Evolutionary conservation across 2,329 filamentous ascomycete species (phyloP).

Genomic region (Fusarium sp.): DNA sequence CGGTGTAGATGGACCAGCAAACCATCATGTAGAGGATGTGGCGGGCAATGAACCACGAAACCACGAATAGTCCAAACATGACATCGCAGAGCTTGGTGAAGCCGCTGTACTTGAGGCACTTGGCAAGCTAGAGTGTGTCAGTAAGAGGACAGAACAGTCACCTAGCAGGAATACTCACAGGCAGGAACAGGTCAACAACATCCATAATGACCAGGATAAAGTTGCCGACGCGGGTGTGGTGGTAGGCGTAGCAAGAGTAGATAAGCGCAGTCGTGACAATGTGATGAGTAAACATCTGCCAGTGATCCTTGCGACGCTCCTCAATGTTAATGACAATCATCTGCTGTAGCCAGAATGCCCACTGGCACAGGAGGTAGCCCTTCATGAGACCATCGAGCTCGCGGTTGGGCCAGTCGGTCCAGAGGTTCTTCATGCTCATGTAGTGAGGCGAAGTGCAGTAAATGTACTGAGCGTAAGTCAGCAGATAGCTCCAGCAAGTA

Average conservation of each 20-base stretch:
- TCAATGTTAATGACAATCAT: conserved; percentile 95
- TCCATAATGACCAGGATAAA: conserved; percentile 94
- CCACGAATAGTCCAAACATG: conserved; percentile 84
- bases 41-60: conserved; percentile 82
- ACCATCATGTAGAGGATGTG: conserved; percentile 81
- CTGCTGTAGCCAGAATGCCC: conserved; percentile 93
- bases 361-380: conserved; percentile 87
- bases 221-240: conserved; percentile 86
- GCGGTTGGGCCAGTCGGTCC: conserved; percentile 83
- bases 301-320: conserved; percentile 91
- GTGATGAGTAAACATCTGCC: conserved; percentile 96
- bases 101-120: conserved; percentile 90
- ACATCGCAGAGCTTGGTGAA: conserved; percentile 79
- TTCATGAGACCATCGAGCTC: conserved; percentile 79
- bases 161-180: conserved; percentile 79
- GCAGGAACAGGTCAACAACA: conserved; percentile 85
- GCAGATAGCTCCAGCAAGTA: neutral
- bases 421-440: conserved; percentile 78
- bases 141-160: conserved; percentile 70
- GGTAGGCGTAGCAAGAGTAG: conserved; percentile 82
- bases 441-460: conserved; percentile 80
- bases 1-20: conserved; percentile 69
- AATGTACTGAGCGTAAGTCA: conserved; percentile 69
- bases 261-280: conserved; percentile 86
- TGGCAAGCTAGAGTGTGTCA: conserved; percentile 76